Percentiles rank a stretch among this genome's conserved stretches.
phyloP scores from a whole-genome alignment of 495 filamentous ascomycete genomes.

The Immersiella caudata region DNA sequence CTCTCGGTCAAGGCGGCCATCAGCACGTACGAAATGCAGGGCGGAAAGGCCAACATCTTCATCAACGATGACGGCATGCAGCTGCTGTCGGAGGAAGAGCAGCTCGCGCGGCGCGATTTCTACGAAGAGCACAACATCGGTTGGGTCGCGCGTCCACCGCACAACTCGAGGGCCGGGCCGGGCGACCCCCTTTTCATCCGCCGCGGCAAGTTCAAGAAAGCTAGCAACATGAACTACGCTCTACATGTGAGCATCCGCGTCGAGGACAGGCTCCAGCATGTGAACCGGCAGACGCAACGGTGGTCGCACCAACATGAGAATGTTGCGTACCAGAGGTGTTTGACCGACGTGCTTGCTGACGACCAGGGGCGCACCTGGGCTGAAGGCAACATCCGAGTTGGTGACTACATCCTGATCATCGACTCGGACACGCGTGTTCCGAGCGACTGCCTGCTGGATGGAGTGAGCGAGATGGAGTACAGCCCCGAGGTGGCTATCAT shows the following conservation, averaged over 20 bases:
- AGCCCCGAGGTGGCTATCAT: slow-evolving; percentile 71
- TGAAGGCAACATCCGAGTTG: slow-evolving; percentile 69
- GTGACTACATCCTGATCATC: slow-evolving; percentile 69
- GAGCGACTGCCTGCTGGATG: slow-evolving; percentile 68
- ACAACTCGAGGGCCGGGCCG: slow-evolving; percentile 52
- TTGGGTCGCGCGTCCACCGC: slow-evolving; percentile 62
- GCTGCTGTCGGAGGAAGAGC: slow-evolving; percentile 57
- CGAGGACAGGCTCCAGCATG: slow-evolving; percentile 56
- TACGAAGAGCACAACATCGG: slow-evolving; percentile 66
- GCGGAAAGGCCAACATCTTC: slow-evolving; percentile 71
- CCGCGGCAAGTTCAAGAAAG: slow-evolving; percentile 73
- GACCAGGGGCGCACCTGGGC: slow-evolving; percentile 68
- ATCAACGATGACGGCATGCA: slow-evolving; percentile 74
- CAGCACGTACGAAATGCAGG: slow-evolving; percentile 68
- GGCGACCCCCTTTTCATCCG: slow-evolving; percentile 53
- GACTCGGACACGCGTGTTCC: slow-evolving; percentile 71
- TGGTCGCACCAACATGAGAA: slow-evolving; percentile 59
- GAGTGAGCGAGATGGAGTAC: slow-evolving; percentile 70
- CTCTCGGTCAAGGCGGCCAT: slow-evolving; percentile 65
- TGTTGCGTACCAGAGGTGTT: slow-evolving; percentile 51
- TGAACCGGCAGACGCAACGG: slow-evolving; percentile 39
- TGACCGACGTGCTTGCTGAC: slow-evolving; percentile 57
- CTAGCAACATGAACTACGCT: slow-evolving; percentile 74
- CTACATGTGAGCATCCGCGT: slow-evolving; percentile 61
- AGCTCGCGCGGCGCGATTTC: slow-evolving; percentile 61